Evolutionary conservation across 1,284 basidiomycete genomes (phyloP).

Genomic region (Apiotrichum akiyoshidainum): DNA sequence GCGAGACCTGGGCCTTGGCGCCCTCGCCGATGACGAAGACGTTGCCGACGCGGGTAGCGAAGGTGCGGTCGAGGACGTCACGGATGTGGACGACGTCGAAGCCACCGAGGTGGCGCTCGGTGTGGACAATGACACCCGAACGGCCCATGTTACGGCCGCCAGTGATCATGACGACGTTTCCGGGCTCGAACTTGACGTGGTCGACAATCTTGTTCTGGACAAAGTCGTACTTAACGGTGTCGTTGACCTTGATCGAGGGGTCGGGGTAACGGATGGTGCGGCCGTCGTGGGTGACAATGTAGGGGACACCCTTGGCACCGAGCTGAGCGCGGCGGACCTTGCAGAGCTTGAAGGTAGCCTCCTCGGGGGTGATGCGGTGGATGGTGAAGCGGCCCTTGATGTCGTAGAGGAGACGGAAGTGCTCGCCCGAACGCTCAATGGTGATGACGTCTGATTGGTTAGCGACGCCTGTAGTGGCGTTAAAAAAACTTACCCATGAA

Average conservation of each 20-base stretch:
- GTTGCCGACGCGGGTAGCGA: constrained; percentile 93
- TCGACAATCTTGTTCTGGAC: constrained; percentile 92
- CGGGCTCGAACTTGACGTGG: constrained; percentile 93
- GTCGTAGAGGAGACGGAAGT: constrained; percentile 99
- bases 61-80: constrained; percentile 90
- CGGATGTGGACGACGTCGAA: constrained; percentile 98
- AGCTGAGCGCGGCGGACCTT: constrained; percentile 92
- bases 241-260: constrained; percentile 92
- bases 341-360: constrained; percentile 96
- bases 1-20: constrained; percentile 91
- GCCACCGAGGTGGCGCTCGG: constrained; percentile 95
- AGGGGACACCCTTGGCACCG: constrained; percentile 90
- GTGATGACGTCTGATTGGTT: constrained; percentile 78
- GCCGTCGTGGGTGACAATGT: constrained; percentile 98
- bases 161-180: constrained; percentile 96
- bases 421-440: constrained; percentile 97
- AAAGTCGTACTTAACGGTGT: constrained; percentile 96
- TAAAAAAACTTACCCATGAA: constrained; percentile 75
- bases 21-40: constrained; percentile 98
- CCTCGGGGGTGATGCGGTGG: constrained; percentile 98
- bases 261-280: constrained; percentile 99
- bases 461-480: neutral
- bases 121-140: constrained; percentile 89
- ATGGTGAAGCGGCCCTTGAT: constrained; percentile 99
- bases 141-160: constrained; percentile 99